A percentile compares a stretch with the other conserved stretches of the same genome.
phyloP scores from a whole-genome alignment of 805 yeast species.

The Saccharomyces eubayanus region DNA sequence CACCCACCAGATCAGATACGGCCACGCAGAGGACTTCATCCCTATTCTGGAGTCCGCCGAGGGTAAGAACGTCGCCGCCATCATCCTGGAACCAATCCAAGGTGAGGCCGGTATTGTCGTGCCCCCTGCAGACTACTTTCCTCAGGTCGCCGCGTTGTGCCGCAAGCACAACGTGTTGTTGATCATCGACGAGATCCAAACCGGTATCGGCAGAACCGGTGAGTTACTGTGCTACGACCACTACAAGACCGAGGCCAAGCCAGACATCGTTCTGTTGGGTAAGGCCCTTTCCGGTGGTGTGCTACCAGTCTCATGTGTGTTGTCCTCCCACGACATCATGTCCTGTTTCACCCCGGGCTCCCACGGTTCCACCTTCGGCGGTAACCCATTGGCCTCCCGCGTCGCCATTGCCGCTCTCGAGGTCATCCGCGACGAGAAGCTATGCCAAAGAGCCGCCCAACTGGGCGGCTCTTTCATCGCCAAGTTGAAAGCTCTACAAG shows the following conservation, averaged over 20 bases:
- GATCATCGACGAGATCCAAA: slow-evolving; percentile 95
- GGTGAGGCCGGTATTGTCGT: slow-evolving; percentile 98
- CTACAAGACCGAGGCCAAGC: slow-evolving; percentile 70
- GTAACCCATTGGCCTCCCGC: slow-evolving; percentile 88
- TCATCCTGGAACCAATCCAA: slow-evolving; percentile 89
- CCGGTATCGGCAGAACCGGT: slow-evolving; percentile 97
- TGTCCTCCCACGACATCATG: slow-evolving; percentile 87
- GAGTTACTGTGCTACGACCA: slow-evolving; percentile 84
- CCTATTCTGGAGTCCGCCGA: slow-evolving; percentile 61
- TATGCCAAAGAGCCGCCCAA: slow-evolving; percentile 66
- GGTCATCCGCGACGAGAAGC: slow-evolving; percentile 79
- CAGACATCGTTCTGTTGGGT: slow-evolving; percentile 84
- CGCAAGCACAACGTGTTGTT: slow-evolving; percentile 75
- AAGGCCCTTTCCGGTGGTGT: slow-evolving; percentile 96
- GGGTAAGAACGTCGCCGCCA: slow-evolving; percentile 86
- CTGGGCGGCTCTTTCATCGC: slow-evolving; percentile 64
- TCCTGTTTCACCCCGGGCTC: slow-evolving; percentile 86
- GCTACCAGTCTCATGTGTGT: slow-evolving; percentile 82
- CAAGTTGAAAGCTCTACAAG: slow-evolving; percentile 47
- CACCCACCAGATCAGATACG: slow-evolving; percentile 60
- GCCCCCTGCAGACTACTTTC: slow-evolving; percentile 75
- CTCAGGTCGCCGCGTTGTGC: slow-evolving; percentile 65
- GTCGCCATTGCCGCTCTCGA: slow-evolving; percentile 90
- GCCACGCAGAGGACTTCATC: slow-evolving; percentile 79
- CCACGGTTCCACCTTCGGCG: slow-evolving; percentile 97